Evolutionary conservation across 139 green algal genomes (phyloP), one percentile per base, ranked within the genome.

Genomic region (Deuterostichococcus epilithicus): DNA sequence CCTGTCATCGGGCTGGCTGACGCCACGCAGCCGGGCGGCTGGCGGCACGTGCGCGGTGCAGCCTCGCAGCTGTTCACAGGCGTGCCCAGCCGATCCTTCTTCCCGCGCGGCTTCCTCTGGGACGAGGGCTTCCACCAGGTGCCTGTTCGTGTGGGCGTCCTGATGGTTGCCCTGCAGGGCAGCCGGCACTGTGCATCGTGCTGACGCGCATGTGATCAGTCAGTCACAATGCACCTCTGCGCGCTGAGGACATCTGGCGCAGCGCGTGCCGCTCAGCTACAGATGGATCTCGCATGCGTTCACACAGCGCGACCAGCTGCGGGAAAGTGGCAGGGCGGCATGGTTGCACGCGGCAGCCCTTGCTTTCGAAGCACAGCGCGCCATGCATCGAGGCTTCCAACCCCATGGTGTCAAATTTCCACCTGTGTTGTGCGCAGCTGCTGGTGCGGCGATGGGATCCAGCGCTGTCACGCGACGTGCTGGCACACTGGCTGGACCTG

Each of bases 61-160:
- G 39, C 75, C 4, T 81, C 80, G 6, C 38, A 83, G 3, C 84
- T 97, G 3, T 93, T 90, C 80, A 93, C 86, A 5, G 88, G 89
- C 0, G 86, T 93, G 32, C 95, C 95, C 63, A 94, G 86, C 83
- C 85, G 95, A 58, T 90, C 85, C 80, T 96, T 97, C 85, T 98
- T 98, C 76, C 95, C 95, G 0, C 85, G 95, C 0, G 95, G 95
- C 39, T 98, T 98, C 85, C 82, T 98, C 3, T 98, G 95, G 95
- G 95, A 98, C 72, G 95, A 98, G 82, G 95, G 95, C 68, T 98
- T 98, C 83, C 95, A 98, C 85, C 95, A 98, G 87, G 88, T 97
- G 65, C 8, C 36, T 3, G 23, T 42, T 33, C 20, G 34, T 5
- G 37, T 33, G 30, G 39, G 70, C 8, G 13, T 65, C 25, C 15